Evolutionary conservation across 148 eudicot genomes (phyloP), one percentile per base, ranked within the genome.

Genomic region (Silene latifolia): DNA sequence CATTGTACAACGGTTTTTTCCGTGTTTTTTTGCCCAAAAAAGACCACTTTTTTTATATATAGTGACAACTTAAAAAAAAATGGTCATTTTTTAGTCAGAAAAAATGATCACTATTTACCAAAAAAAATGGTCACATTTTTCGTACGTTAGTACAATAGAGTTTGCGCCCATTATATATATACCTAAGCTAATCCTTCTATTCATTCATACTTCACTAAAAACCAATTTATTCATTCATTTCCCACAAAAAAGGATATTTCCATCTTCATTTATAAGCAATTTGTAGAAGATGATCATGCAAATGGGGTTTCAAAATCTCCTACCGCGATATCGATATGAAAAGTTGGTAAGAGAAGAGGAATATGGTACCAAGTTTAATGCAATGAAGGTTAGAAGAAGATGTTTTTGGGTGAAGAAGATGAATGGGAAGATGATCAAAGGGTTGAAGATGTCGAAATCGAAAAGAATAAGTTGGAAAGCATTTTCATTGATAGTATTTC

Each of bases 401-500:
- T 65, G 83, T 20, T 76, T 80, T 80, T 76, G 76, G 76, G 79
- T 80, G 79, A 80, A 71, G 76, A 80, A 76, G 44, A 25, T 29
- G 42, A 80, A 76, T 76, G 83, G 83, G 39, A 80, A 72, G 62
- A 11, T 62, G 54, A 65, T 65, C 0, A 81, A 48, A 61, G 83
- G 83, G 0, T 46, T 81, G 20, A 81, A 81, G 80, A 67, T 81
- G 8, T 72, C 83, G 71, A 80, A 59, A 57, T 13, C 73, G 54
- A 72, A 39, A 21, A 67, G 62, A 59, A 3, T 76, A 15, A 77
- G 29, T 57, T 76, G 77, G 77, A 81, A 72, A 72, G 56, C 77
- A 35, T 81, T 76, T 72, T 73, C 80, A 32, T 81, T 74, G 77
- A 32, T 80, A 7, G 35, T 67, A 20, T 72, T 76, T 66, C 79